A percentile compares a stretch with the other conserved stretches of the same genome.
Conservation (phyloP, 176 grass and related monocot species). For the Rhipidocladum racemiflorum region DNA sequence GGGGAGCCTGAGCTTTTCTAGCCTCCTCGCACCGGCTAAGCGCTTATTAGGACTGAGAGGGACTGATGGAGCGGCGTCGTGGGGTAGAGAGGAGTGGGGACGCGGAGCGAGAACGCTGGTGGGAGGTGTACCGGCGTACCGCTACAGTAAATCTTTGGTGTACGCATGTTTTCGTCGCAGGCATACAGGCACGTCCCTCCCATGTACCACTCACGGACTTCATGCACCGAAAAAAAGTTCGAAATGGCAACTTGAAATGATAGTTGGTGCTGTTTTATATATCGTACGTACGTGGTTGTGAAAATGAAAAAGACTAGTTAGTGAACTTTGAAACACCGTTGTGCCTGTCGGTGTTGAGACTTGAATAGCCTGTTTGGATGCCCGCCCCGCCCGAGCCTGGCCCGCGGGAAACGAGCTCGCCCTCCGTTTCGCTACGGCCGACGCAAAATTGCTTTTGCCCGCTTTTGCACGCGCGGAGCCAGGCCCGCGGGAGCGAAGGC, state of each 20-base stretch:
- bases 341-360: too few species aligned
- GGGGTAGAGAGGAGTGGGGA: neutral
- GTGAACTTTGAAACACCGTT: too few species aligned
- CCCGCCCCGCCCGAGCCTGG: too few species aligned
- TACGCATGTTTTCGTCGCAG: neutral
- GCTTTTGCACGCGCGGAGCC: too few species aligned
- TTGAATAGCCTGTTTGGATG: too few species aligned
- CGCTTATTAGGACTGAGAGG: neutral
- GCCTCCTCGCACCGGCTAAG: neutral
- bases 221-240: neutral
- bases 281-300: neutral
- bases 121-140: neutral
- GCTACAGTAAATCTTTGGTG: neutral
- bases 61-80: neutral
- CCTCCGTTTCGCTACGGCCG: too few species aligned
- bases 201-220: neutral
- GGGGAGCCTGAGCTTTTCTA: too few species aligned
- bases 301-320: neutral
- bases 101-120: neutral
- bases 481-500: too few species aligned
- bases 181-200: neutral
- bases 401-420: too few species aligned
- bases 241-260: neutral
- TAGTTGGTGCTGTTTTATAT: neutral
- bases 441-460: too few species aligned